These are phyloP conservation scores for Pythium angustatum DNA, from an alignment of 352 stramenopile genomes.

Conservation along the genomic window DNA sequence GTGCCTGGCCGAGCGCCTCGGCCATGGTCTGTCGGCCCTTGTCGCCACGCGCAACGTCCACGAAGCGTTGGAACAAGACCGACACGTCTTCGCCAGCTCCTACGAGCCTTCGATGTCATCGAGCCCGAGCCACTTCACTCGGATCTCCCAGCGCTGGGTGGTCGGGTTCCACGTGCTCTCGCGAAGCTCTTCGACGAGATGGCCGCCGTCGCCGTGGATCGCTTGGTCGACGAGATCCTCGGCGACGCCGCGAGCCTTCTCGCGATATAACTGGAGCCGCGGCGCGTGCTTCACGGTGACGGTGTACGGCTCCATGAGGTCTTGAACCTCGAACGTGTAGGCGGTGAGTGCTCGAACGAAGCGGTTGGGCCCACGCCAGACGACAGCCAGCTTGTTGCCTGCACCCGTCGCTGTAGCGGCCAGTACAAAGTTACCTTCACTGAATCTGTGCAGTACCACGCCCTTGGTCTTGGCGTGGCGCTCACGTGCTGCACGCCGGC, in stretches of 20 bases:
- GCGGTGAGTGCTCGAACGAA: conserved; percentile 13
- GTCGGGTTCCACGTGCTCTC: too few relatives aligned
- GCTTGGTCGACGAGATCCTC: conserved; percentile 12
- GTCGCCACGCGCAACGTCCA: too few relatives aligned
- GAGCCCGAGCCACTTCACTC: background rate
- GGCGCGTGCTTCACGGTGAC: conserved; percentile 14
- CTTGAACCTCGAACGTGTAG: conserved; percentile 31
- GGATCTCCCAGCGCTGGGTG: background rate
- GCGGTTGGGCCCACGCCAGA: conserved; percentile 21
- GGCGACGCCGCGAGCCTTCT: background rate
- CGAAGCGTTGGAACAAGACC: background rate
- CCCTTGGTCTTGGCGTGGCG: conserved; percentile 10
- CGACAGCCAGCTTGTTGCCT: conserved; percentile 26
- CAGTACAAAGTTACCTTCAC: conserved; percentile 26
- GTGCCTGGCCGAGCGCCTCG: too few relatives aligned
- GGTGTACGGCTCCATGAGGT: conserved; percentile 16
- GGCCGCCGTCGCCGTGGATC: conserved; percentile 22
- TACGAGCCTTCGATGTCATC: background rate
- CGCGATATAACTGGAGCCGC: conserved; percentile 22
- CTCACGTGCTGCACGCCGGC: background rate
- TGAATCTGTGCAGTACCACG: conserved; percentile 19
- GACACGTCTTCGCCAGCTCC: background rate
- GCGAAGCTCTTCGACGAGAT: conserved; percentile 10
- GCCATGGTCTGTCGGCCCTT: too few relatives aligned
- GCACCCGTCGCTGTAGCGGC: conserved; percentile 1